Base-by-base conservation (phyloP, 768 basidiomycete genomes). In the Tulasnella sp. region DNA sequence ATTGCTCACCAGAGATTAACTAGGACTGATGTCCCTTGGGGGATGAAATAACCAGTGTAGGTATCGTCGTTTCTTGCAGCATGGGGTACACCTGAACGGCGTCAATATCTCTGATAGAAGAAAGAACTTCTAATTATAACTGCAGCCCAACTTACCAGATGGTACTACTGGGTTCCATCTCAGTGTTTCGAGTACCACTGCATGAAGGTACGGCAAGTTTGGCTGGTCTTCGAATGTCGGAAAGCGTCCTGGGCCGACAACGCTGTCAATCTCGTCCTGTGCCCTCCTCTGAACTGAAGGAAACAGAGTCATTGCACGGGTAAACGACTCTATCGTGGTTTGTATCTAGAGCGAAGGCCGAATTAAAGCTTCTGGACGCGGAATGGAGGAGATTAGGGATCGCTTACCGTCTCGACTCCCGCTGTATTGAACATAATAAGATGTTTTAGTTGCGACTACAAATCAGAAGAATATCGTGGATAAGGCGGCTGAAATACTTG, bases 231-330 rank as follows among this genome's bases (percentile, higher is more conserved):
- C 73, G 37, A 77, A 68, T 12, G 54, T 71, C 17, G 77, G 77
- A 25, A 69, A 34, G 8, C 74, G 39, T 3, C 71, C 74, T 4
- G 22, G 4, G 4, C 77, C 77, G 19, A 78, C 45, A 29, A 78
- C 74, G 8, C 40, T 67, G 40, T 78, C 77, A 1, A 78, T 25
- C 45, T 78, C 77, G 19, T 5, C 67, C 6, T 75, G 73, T 1
- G 74, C 77, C 36, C 71, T 78, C 40, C 8, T 12, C 39, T 78
- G 77, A 11, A 75, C 77, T 39, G 69, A 64, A 11, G 77, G 77
- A 52, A 75, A 71, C 25, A 67, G 34, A 19, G 75, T 12, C 74
- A 78, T 75, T 4, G 74, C 67, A 12, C 29, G 39, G 3, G 75
- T 19, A 38, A 78, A 58, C 6, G 74, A 37, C 11, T 75, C 64